Evolutionary conservation across 139 green algal species (phyloP).

Genomic region (Chlorella vulgaris): DNA sequence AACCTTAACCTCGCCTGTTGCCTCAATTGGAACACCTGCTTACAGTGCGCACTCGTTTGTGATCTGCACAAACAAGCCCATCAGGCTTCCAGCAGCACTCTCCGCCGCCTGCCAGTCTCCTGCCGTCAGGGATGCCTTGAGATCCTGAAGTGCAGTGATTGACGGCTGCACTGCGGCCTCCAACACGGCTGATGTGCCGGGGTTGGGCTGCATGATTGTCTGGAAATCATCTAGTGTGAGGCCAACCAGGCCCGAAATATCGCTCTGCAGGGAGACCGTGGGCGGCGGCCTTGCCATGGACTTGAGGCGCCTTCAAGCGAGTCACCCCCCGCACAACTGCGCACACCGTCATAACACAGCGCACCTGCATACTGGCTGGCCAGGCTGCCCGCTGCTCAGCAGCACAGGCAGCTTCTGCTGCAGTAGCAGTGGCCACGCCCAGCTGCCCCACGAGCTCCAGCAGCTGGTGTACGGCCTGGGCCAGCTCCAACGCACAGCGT

Average conservation of each 20-base stretch:
- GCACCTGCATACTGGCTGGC: too few species aligned
- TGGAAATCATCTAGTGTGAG: neutral
- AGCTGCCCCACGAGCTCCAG: slow-evolving; percentile 27
- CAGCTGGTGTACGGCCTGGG: slow-evolving; percentile 32
- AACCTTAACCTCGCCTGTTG: too few species aligned
- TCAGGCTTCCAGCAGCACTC: neutral
- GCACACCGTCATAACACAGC: too few species aligned
- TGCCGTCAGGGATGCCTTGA: neutral
- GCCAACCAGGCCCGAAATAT: slow-evolving; percentile 6
- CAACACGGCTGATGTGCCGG: neutral
- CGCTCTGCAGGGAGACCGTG: too few species aligned
- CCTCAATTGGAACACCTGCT: too few species aligned
- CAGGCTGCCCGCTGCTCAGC: too few species aligned
- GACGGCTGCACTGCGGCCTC: neutral
- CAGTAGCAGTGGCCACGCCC: neutral
- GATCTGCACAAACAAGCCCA: neutral
- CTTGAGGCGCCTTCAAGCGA: too few species aligned
- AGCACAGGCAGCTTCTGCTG: too few species aligned
- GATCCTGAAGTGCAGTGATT: neutral
- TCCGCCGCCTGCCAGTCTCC: neutral
- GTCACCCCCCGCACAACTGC: too few species aligned
- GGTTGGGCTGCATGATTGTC: neutral
- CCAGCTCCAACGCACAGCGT: slow-evolving; percentile 6
- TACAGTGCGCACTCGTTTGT: neutral
- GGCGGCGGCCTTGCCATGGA: too few species aligned